Evolutionary conservation across 768 basidiomycete species (phyloP).

Genomic region (Udeniomyces megalosporus): DNA sequence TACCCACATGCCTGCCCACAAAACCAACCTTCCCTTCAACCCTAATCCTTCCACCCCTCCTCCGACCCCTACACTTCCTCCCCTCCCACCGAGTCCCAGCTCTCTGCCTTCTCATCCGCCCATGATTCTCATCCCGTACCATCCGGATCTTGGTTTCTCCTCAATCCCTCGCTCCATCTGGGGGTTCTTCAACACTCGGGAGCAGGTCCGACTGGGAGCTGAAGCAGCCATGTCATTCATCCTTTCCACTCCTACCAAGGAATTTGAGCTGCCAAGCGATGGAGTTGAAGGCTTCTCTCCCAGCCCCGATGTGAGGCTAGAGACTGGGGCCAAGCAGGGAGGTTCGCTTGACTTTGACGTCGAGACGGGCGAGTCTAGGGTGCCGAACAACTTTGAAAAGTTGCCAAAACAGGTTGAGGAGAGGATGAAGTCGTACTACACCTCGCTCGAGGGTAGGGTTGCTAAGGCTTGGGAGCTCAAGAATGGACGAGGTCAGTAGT

Average conservation of each 20-base stretch:
- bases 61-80: not conserved
- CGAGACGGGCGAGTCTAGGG: not conserved
- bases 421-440: constrained; percentile 12
- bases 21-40: not conserved
- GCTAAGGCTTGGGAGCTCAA: constrained; percentile 8
- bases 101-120: constrained; percentile 12
- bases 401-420: constrained; percentile 10
- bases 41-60: not conserved
- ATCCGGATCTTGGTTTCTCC: constrained; percentile 13
- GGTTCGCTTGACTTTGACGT: not conserved
- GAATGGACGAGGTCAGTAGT: constrained; percentile 8
- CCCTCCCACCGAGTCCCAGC: not conserved
- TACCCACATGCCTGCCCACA: not conserved
- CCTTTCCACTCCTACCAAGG: not conserved
- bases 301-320: not conserved
- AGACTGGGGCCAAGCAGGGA: not conserved
- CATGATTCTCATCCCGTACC: constrained; percentile 10
- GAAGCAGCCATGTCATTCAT: constrained; percentile 16
- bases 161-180: constrained; percentile 16
- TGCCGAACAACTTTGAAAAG: constrained; percentile 11
- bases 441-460: not conserved
- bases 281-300: not conserved
- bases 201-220: not conserved
- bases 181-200: constrained; percentile 8
- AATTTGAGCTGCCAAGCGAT: not conserved